phyloP scores from a whole-genome alignment of 1,139 yeast genomes.

The Debaryomyces psychrophilus region DNA sequence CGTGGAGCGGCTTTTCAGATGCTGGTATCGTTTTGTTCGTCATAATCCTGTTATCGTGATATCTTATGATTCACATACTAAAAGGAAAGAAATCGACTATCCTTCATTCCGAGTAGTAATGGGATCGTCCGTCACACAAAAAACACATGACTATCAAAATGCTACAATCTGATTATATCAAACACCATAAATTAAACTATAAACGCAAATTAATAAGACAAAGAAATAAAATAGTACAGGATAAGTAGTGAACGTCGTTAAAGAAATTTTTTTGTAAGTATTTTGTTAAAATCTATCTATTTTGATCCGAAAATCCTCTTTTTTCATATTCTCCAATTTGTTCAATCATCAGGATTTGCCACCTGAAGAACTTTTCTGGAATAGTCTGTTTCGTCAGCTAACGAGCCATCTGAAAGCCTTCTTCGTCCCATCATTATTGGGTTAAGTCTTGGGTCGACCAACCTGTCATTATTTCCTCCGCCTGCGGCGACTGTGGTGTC shows the following conservation, averaged over 20 bases:
- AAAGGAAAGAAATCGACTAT: not conserved
- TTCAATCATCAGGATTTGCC: conserved; percentile 62
- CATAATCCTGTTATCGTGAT: conserved; percentile 7
- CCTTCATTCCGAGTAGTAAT: conserved; percentile 3
- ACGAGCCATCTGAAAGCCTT: conserved; percentile 70
- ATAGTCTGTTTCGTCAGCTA: conserved; percentile 80
- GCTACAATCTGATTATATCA: conserved; percentile 3
- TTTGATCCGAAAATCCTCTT: not conserved
- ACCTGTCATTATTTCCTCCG: conserved; percentile 22
- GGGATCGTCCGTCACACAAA: conserved; percentile 7
- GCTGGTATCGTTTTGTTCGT: conserved; percentile 38
- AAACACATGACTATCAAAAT: not conserved
- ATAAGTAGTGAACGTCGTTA: conserved; percentile 6
- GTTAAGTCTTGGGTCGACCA: conserved; percentile 59
- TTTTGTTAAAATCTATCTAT: not conserved
- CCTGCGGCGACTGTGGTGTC: conserved; percentile 38
- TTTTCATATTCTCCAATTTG: not conserved
- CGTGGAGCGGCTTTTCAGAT: conserved; percentile 55
- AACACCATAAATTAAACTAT: conserved; percentile 10
- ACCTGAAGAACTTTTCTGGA: conserved; percentile 72
- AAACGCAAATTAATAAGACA: conserved; percentile 6
- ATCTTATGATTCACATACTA: not conserved
- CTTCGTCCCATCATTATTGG: conserved; percentile 75
- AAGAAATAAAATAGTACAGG: conserved; percentile 10
- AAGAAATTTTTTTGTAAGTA: not conserved